Evolutionary conservation across 2,329 filamentous ascomycete species (phyloP), one percentile per base, ranked within the genome.

Genomic region (Fusarium bulbicola): DNA sequence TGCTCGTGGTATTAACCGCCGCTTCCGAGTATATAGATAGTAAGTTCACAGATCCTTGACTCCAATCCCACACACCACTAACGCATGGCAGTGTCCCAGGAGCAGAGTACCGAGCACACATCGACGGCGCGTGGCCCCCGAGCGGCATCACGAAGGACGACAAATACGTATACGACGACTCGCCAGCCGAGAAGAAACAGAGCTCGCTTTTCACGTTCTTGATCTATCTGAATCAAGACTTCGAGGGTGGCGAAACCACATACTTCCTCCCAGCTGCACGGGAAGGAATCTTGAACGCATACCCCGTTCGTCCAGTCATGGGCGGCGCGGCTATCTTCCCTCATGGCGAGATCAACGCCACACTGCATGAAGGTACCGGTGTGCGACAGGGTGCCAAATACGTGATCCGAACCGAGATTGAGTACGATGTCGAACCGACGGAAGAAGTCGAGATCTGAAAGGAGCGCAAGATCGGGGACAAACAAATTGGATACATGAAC

Each of bases 111-210:
- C 84, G 92, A 13, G 90, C 88, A 66, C 92, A 93, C 72, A 92
- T 93, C 66, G 85, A 93, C 73, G 92, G 92, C 13, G 92, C 91
- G 0, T 93, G 92, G 92, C 92, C 92, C 18, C 91, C 92, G 0
- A 93, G 91, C 0, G 90, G 90, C 5, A 90, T 93, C 49, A 80
- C 86, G 4, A 81, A 88, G 0, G 84, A 86, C 58, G 86, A 88
- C 70, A 86, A 82, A 2, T 93, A 93, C 63, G 84, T 91, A 7
- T 93, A 93, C 79, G 92, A 93, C 72, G 82, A 87, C 3, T 93
- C 91, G 4, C 91, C 91, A 0, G 68, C 84, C 2, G 84, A 82
- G 0, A 86, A 86, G 36, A 89, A 86, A 73, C 91, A 92, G 79
- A 92, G 90, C 32, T 92, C 90, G 0, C 82, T 93, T 6, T 93